These are phyloP conservation scores for Macadamia integrifolia DNA, from an alignment of 164 flowering plant genomes.

Conservation along the genomic window DNA sequence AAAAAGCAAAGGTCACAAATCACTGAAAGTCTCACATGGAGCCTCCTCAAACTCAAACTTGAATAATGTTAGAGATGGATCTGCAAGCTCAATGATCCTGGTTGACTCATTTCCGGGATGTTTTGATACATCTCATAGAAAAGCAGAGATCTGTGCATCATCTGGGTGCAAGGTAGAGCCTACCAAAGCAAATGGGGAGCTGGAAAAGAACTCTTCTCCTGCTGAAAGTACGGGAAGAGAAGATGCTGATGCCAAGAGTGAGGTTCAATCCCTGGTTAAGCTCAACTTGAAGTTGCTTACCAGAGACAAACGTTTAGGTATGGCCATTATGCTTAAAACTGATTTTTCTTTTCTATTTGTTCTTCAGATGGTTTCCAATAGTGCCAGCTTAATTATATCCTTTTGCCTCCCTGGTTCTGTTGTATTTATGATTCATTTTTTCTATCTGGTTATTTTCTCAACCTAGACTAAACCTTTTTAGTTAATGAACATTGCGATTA, in stretches of 20 bases:
- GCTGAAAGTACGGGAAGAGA: conserved; percentile 11
- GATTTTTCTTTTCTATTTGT: background rate
- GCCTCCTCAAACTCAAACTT: conserved; percentile 7
- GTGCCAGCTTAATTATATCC: background rate
- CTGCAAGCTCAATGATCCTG: conserved; percentile 11
- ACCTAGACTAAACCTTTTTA: no score
- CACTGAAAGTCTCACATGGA: background rate
- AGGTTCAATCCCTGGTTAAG: conserved; percentile 72
- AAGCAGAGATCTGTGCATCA: conserved; percentile 13
- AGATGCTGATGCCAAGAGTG: conserved; percentile 45
- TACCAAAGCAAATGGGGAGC: conserved; percentile 5
- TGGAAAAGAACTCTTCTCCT: conserved; percentile 13
- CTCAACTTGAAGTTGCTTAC: conserved; percentile 58
- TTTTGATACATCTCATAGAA: conserved; percentile 13
- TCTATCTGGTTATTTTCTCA: background rate
- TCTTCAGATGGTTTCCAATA: background rate
- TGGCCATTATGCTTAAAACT: conserved; percentile 4
- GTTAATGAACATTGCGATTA: no score
- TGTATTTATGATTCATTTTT: background rate
- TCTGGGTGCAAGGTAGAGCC: conserved; percentile 16
- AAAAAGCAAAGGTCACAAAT: conserved; percentile 1
- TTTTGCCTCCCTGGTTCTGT: background rate
- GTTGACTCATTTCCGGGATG: conserved; percentile 8
- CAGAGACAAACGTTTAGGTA: conserved; percentile 51
- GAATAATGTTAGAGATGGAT: conserved; percentile 6